Evolutionary conservation across 441 rosid species (phyloP).

Genomic region (Pelargonium fulgidum): DNA sequence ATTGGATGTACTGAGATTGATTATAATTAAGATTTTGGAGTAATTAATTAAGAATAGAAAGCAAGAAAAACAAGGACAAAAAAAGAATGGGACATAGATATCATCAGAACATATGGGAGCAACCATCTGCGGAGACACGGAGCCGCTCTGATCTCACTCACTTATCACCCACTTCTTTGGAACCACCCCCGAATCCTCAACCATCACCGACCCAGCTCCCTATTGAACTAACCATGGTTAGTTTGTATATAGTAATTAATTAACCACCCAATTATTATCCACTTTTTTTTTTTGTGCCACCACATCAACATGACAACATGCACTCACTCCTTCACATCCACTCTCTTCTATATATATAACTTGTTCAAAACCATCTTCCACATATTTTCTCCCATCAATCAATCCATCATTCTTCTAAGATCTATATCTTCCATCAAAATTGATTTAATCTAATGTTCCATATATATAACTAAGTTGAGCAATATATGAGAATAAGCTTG

Average conservation of each 20-base stretch:
- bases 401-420: constrained; percentile 5
- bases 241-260: neutral
- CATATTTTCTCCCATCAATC: constrained; percentile 14
- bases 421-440: constrained; percentile 18
- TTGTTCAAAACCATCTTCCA: neutral
- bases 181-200: too few relatives aligned
- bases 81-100: constrained; percentile 6
- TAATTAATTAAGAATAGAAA: neutral
- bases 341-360: constrained; percentile 17
- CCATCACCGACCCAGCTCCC: too few relatives aligned
- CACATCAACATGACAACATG: neutral
- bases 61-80: neutral
- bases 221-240: constrained; percentile 20
- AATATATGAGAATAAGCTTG: too few relatives aligned
- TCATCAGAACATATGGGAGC: neutral
- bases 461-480: too few relatives aligned
- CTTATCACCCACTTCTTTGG: constrained; percentile 40
- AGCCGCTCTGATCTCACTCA: constrained; percentile 30
- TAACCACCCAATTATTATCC: constrained; percentile 7
- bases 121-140: constrained; percentile 55
- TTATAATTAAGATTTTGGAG: too few relatives aligned
- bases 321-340: neutral
- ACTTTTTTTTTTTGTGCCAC: neutral
- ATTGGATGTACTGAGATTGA: too few relatives aligned
- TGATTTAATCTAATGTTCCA: constrained; percentile 6